Conservation (phyloP, 306 rosid genomes). For the Castanopsis chinensis region DNA sequence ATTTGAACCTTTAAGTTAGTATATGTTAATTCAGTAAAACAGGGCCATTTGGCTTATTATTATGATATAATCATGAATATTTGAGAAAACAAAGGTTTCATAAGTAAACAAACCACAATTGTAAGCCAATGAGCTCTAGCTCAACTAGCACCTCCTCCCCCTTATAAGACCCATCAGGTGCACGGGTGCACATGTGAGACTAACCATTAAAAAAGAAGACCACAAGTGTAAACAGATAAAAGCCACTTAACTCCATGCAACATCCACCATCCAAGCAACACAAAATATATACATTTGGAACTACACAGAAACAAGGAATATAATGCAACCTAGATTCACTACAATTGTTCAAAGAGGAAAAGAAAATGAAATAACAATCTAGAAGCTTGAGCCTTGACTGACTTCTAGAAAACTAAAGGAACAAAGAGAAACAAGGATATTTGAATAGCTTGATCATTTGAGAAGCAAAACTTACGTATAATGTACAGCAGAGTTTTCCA, state of each 20-base stretch:
- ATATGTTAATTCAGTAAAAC: not conserved
- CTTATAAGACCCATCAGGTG: too few species aligned
- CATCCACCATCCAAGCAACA: not conserved
- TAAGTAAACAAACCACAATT: not conserved
- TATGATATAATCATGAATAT: not conserved
- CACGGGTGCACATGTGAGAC: too few species aligned
- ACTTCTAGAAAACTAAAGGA: not conserved
- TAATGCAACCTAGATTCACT: not conserved
- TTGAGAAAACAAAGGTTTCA: not conserved
- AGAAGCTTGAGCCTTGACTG: not conserved
- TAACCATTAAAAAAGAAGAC: too few species aligned
- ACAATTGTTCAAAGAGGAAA: not conserved
- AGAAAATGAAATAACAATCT: not conserved
- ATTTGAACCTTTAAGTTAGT: not conserved
- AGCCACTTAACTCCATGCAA: not conserved
- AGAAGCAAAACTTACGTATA: slow-evolving; percentile 64
- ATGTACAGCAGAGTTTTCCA: slow-evolving; percentile 68
- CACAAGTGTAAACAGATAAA: not conserved
- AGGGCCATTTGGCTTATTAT: not conserved
- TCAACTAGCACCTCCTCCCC: too few species aligned
- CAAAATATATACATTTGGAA: not conserved
- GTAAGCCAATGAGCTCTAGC: not conserved
- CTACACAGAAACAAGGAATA: too few species aligned
- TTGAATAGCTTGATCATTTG: not conserved
- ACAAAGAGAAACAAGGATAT: not conserved